Percentiles rank a stretch among this genome's conserved stretches.
These are phyloP conservation scores for Phytophthora colocasiae DNA, from an alignment of 352 stramenopile genomes.

Conservation along the genomic window DNA sequence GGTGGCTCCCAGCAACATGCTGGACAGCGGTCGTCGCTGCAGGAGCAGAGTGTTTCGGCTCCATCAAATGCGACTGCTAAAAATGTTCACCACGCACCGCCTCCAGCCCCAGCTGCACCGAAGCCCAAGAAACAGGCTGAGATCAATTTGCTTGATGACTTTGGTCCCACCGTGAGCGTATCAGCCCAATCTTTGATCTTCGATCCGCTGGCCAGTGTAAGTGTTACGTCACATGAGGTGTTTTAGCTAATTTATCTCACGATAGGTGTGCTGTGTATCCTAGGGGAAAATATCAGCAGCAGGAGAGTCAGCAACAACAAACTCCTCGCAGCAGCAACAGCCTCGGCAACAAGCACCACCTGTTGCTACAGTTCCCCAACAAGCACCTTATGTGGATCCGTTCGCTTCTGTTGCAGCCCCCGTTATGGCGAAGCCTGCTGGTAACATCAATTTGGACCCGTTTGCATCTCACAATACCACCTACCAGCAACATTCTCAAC, in stretches of 20 bases:
- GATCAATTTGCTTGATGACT: conserved; percentile 85
- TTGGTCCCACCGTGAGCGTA: conserved; percentile 62
- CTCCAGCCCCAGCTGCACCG: conserved; percentile 29
- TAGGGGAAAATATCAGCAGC: conserved; percentile 39
- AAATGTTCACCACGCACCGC: conserved; percentile 18
- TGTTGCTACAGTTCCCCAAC: conserved; percentile 16
- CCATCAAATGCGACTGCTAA: conserved; percentile 5
- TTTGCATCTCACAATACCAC: conserved; percentile 45
- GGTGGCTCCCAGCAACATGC: conserved; percentile 20
- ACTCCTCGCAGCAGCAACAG: conserved; percentile 24
- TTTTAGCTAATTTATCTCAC: conserved; percentile 22
- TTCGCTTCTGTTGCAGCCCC: conserved; percentile 60
- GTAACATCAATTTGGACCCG: conserved; percentile 61
- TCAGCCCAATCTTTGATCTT: conserved; percentile 78
- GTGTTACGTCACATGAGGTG: conserved; percentile 17
- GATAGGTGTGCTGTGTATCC: conserved; percentile 15
- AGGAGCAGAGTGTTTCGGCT: conserved; percentile 31
- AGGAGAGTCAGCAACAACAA: conserved; percentile 13
- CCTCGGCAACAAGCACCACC: conserved; percentile 19
- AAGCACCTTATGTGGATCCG: conserved; percentile 60
- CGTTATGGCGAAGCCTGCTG: conserved; percentile 48
- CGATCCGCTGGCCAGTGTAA: conserved; percentile 70
- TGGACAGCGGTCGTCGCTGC: conserved; percentile 38
- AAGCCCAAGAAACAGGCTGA: conserved; percentile 59
- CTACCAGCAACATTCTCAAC: conserved; percentile 24